A percentile compares a stretch with the other conserved stretches of the same genome.
Evolutionary conservation across 306 rosid genomes (phyloP).

Genomic region (Ormosia semicastrata): DNA sequence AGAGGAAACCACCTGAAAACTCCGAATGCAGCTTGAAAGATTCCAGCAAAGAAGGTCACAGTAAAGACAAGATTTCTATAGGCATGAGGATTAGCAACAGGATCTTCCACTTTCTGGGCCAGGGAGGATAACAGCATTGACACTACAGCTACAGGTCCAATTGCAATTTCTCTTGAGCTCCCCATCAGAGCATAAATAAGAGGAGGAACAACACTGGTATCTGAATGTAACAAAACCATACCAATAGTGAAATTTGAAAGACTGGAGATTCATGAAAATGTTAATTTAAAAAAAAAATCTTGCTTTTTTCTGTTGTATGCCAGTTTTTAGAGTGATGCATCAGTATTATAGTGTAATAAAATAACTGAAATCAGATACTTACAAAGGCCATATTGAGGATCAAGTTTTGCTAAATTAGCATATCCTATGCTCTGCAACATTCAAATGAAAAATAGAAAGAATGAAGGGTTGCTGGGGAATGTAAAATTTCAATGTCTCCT

Average conservation of each 20-base stretch:
- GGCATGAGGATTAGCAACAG: conserved; percentile 58
- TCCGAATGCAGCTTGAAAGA: conserved; percentile 76
- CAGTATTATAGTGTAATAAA: neutral
- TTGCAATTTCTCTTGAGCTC: conserved; percentile 86
- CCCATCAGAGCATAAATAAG: conserved; percentile 84
- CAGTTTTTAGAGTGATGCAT: neutral
- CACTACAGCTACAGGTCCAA: conserved; percentile 91
- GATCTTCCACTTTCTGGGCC: conserved; percentile 67
- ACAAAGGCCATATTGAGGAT: conserved; percentile 85
- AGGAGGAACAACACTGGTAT: conserved; percentile 84
- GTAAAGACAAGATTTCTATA: conserved; percentile 70
- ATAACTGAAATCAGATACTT: conserved; percentile 26
- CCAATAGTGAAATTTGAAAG: neutral
- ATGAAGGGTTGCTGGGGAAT: neutral
- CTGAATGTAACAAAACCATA: conserved; percentile 37
- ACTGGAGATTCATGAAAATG: neutral
- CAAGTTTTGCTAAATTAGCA: conserved; percentile 80
- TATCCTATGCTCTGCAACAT: conserved; percentile 80
- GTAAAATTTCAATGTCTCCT: neutral
- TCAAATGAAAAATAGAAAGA: neutral
- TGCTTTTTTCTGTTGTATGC: neutral
- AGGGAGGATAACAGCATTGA: conserved; percentile 69
- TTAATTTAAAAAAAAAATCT: neutral
- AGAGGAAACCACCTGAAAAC: conserved; percentile 51
- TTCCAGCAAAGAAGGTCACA: conserved; percentile 76